Base-by-base conservation (phyloP, 495 filamentous ascomycete species). In the Neurospora sp. region DNA sequence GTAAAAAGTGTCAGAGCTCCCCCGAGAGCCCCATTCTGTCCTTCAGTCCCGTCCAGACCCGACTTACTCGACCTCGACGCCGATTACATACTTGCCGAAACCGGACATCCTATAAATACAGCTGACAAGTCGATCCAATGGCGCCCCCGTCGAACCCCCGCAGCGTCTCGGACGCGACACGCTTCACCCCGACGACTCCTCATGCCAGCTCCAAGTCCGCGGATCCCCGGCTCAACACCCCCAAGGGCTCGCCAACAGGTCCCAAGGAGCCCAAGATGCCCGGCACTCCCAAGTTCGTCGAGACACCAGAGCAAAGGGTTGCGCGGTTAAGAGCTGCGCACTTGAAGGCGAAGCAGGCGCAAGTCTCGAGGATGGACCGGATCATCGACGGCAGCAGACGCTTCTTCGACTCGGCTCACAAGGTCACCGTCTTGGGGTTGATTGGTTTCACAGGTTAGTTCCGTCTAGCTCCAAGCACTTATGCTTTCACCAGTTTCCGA, bases 281-380 rank as follows among this genome's bases (percentile, higher is more conserved):
- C 42, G 42, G 71, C 75, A 35, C 69, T 69, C 73, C 79, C 68
- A 69, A 71, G 22, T 70, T 73, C 72, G 75, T 80, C 44, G 96
- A 99, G 83, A 97, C 95, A 1, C 91, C 96, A 38, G 90, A 92
- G 79, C 88, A 98, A 84, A 96, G 96, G 79, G 93, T 99, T 39
- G 89, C 89, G 71, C 89, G 96, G 72, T 85, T 99, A 75, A 88
- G 96, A 75, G 92, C 91, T 44, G 92, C 93, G 70, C 92, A 94
- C 72, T 86, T 87, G 72, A 86, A 87, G 44, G 90, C 93, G 16
- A 88, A 89, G 81, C 81, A 87, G 77, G 90, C 89, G 45, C 84
- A 90, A 81, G 82, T 89, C 41, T 88, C 88, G 16, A 83, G 81
- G 22, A 87, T 94, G 75, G 95, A 98, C 80, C 82, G 83, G 71